These are phyloP conservation scores for Achlya hypogyna DNA, from an alignment of 352 stramenopile genomes.

Conservation along the genomic window DNA sequence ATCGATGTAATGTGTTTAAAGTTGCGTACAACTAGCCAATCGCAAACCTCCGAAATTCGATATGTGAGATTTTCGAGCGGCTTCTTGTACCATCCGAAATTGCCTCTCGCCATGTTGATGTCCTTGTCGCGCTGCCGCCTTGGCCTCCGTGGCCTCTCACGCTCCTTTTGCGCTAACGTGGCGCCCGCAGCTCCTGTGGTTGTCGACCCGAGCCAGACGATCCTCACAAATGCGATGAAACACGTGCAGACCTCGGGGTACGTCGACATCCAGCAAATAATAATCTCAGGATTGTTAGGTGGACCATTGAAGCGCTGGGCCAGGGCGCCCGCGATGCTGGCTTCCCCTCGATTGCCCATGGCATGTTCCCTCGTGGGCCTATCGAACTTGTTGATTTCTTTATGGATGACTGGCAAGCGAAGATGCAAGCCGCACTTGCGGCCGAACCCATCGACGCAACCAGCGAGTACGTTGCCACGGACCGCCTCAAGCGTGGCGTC, in stretches of 20 bases:
- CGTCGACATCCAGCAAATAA: too few relatives aligned
- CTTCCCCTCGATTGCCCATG: conserved; percentile 71
- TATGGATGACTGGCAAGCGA: conserved; percentile 46
- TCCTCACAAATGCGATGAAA: not conserved
- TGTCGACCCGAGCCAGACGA: conserved; percentile 13
- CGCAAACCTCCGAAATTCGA: not conserved
- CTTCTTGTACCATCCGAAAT: not conserved
- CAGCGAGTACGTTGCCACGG: conserved; percentile 46
- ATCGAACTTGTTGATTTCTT: conserved; percentile 81
- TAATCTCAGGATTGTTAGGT: too few relatives aligned
- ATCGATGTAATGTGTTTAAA: not conserved
- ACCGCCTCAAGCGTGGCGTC: conserved; percentile 75
- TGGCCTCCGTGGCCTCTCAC: not conserved
- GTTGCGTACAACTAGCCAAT: not conserved
- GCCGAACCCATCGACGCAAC: conserved; percentile 48
- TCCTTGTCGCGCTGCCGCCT: not conserved
- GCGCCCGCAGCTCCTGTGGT: not conserved
- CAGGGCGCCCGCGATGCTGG: conserved; percentile 54
- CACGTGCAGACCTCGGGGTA: conserved; percentile 15
- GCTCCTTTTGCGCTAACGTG: not conserved
- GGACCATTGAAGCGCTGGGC: conserved; percentile 62
- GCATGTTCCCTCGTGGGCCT: conserved; percentile 65
- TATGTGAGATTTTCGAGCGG: not conserved
- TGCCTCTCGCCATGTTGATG: not conserved
- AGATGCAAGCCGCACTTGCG: conserved; percentile 47